Evolutionary conservation across 1,139 yeast species (phyloP), one percentile per base, ranked within the genome.

Genomic region (Kurtzmaniella quercitrusa): DNA sequence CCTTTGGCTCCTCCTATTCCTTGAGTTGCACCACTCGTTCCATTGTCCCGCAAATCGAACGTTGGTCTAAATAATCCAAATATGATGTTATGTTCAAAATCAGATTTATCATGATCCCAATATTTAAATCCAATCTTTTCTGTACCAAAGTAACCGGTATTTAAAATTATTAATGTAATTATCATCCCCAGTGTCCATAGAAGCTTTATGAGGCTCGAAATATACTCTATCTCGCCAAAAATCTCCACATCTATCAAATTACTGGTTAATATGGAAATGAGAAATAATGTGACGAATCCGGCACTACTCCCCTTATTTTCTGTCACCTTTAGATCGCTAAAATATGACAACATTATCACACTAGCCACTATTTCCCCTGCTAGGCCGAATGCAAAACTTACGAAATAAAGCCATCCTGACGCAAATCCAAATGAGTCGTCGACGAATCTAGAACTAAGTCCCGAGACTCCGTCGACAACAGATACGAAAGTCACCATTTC

Each of bases 401-500:
- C 60, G 80, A 91, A 87, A 60, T 88, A 88, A 37, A 80, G 68
- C 72, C 89, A 76, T 0, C 95, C 95, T 0, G 86, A 69, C 1
- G 94, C 82, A 59, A 87, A 85, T 0, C 96, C 96, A 57, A 88
- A 80, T 0, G 95, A 87, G 51, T 84, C 89, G 56, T 88, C 95
- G 2, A 87, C 88, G 61, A 88, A 87, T 39, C 95, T 66, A 0
- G 93, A 78, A 2, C 88, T 79, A 21, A 86, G 68, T 0, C 88
- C 88, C 2, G 86, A 79, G 17, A 83, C 84, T 5, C 95, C 94
- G 41, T 88, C 89, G 19, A 87, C 84, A 20, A 86, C 78, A 0
- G 96, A 94, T 20, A 87, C 79, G 48, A 88, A 71, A 0, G 95
- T 85, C 9, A 87, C 88, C 85, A 88, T 84, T 61, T 88, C 96